Base-by-base conservation (phyloP, 257 asterid genomes). In the Mentha longifolia region DNA sequence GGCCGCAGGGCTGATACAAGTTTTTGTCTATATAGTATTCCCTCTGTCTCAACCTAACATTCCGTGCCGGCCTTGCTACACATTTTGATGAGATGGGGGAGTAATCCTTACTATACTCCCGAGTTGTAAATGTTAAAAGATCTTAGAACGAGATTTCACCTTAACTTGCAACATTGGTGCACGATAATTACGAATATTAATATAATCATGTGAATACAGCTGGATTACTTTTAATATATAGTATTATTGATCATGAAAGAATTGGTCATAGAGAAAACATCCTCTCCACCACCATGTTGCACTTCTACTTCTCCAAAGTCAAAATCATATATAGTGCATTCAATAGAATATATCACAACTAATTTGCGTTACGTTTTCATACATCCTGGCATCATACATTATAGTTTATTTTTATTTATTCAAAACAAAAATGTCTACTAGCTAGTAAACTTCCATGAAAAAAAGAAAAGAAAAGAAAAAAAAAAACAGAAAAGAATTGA, bases 251-350 rank as follows among this genome's bases (percentile, higher is more conserved):
- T n/a, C n/a, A n/a, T 25, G 22, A 11, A 56, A 42, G 58, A 60
- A 7, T 68, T 73, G 30, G 49, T 14, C 35, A 28, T 17, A 1
- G 12, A 13, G 58, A 55, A 31, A 59, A 51, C 74, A 71, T 72
- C 79, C 78, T 59, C 42, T 50, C 78, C n/a, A 0, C 25, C 25
- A 71, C 58, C 56, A 69, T 50, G 56, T 57, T 74, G 66, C 74
- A 72, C 17, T 59, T n/a, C n/a, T n/a, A n/a, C n/a, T n/a, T 70
- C 55, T 54, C 72, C 41, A 76, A 73, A 76, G 86, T 78, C 83
- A 81, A 74, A 68, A 62, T 45, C 45, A n/a, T n/a, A n/a, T n/a
- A 81, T 67, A 35, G 7, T 75, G 77, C 73, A 65, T 42, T n/a
- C n/a, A n/a, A n/a, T 82, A 68, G 13, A 57, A 51, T 58, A 62